phyloP scores from a whole-genome alignment of 305 asterid species.

The Plantago lanceolata region DNA sequence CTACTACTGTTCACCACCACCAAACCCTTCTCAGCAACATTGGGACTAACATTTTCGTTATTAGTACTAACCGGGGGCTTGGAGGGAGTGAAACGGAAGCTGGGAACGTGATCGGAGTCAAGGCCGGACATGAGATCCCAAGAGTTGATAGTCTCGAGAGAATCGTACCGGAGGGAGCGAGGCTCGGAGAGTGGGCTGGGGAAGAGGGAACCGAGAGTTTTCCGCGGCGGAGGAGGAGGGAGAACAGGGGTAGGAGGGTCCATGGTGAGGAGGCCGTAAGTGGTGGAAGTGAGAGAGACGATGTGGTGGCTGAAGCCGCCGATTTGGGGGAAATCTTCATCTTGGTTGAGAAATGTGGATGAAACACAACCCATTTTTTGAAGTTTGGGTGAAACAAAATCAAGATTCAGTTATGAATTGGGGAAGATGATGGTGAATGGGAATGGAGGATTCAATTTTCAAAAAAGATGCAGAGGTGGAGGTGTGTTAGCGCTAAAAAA shows the following conservation, averaged over 20 bases:
- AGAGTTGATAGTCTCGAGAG: slow-evolving; percentile 61
- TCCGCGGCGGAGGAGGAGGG: slow-evolving; percentile 38
- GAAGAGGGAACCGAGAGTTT: slow-evolving; percentile 59
- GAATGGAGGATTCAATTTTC: slow-evolving; percentile 8
- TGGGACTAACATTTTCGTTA: slow-evolving; percentile 34
- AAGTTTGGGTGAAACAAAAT: background rate
- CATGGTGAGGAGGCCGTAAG: slow-evolving; percentile 67
- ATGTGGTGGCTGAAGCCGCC: slow-evolving; percentile 83
- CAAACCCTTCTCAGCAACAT: slow-evolving; percentile 9
- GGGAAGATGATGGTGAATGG: background rate
- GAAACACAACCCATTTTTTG: slow-evolving; percentile 75
- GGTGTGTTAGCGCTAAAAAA: slow-evolving; percentile 23
- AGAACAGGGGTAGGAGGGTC: slow-evolving; percentile 49
- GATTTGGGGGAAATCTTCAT: slow-evolving; percentile 65
- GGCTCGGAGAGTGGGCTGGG: slow-evolving; percentile 51
- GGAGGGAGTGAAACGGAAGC: slow-evolving; percentile 42
- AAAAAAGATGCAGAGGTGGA: background rate
- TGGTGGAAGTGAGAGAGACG: slow-evolving; percentile 90
- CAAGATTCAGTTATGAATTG: background rate
- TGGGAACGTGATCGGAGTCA: slow-evolving; percentile 43
- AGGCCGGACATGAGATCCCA: slow-evolving; percentile 92
- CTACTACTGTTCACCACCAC: background rate
- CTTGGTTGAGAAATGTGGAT: slow-evolving; percentile 61
- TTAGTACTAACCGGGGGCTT: slow-evolving; percentile 8
- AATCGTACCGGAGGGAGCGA: slow-evolving; percentile 31